Percentiles rank a stretch among this genome's conserved stretches.
Evolutionary conservation across 768 basidiomycete genomes (phyloP).

Genomic region (Tubosaeta sp.): DNA sequence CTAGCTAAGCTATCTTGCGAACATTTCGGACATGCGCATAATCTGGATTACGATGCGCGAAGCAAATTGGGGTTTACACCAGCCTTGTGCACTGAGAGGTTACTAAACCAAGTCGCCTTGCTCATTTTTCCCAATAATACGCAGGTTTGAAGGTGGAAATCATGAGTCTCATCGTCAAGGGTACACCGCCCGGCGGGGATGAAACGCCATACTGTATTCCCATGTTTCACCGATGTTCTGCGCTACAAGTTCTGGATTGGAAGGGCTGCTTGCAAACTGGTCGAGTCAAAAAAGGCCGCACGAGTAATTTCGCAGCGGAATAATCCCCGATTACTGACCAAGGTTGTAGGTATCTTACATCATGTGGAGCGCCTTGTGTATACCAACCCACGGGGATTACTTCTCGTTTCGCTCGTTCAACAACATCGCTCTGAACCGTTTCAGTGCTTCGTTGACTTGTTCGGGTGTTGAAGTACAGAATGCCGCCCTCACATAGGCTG

Average conservation of each 20-base stretch:
- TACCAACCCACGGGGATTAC: not conserved
- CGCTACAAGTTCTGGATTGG: not conserved
- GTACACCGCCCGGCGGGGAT: not conserved
- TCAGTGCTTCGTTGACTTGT: slow-evolving; percentile 71
- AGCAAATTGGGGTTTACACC: not conserved
- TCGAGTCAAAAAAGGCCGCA: not conserved
- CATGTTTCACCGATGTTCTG: not conserved
- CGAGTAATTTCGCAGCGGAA: not conserved
- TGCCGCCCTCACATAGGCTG: slow-evolving; percentile 77
- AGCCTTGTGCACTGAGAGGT: no score
- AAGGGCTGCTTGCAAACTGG: not conserved
- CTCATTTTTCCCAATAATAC: no score
- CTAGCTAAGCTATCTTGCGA: not conserved
- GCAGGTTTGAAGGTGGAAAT: no score
- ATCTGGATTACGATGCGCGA: not conserved
- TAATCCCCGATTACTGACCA: not conserved
- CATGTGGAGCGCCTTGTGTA: not conserved
- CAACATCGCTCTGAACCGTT: slow-evolving; percentile 47
- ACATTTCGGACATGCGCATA: not conserved
- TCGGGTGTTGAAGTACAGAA: slow-evolving; percentile 68
- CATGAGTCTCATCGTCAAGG: not conserved
- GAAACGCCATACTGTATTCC: not conserved
- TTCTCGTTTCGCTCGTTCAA: slow-evolving; percentile 20
- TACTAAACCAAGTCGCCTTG: no score
- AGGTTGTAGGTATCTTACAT: slow-evolving; percentile 5